These are phyloP conservation scores for Geotrichum australiense DNA, from an alignment of 1,139 yeast species.

Conservation along the genomic window DNA sequence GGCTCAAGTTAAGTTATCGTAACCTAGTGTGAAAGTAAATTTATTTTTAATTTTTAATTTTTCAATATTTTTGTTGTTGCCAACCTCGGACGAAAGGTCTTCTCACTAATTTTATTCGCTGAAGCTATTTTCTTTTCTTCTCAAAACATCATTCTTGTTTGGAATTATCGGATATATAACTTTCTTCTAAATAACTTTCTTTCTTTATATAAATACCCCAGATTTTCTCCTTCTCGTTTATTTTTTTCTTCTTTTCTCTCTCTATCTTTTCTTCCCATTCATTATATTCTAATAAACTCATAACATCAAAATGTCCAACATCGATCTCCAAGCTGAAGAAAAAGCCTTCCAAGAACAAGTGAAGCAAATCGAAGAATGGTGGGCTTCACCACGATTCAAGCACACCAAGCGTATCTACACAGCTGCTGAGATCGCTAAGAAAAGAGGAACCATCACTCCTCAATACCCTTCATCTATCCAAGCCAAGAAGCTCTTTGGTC, in stretches of 20 bases:
- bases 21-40: too few species aligned
- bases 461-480: slow-evolving; percentile 71
- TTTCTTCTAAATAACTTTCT: background rate
- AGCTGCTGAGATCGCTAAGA: slow-evolving; percentile 81
- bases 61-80: background rate
- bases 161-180: slow-evolving; percentile 11
- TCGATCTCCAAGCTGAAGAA: slow-evolving; percentile 46
- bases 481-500: slow-evolving; percentile 71
- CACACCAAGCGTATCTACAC: slow-evolving; percentile 83
- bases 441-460: slow-evolving; percentile 70
- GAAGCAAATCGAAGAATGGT: slow-evolving; percentile 73
- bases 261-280: background rate
- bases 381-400: slow-evolving; percentile 88
- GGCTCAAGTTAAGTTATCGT: too few species aligned
- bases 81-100: slow-evolving; percentile 17
- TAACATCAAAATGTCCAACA: slow-evolving; percentile 5
- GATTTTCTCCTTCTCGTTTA: slow-evolving; percentile 3
- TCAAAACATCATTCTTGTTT: background rate
- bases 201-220: slow-evolving; percentile 16
- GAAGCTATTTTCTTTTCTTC: too few species aligned
- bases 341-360: slow-evolving; percentile 61
- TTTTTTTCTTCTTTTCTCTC: slow-evolving; percentile 5
- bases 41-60: background rate
- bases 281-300: background rate
- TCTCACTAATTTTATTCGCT: too few species aligned